A percentile compares a stretch with the other conserved stretches of the same genome.
phyloP scores from a whole-genome alignment of 768 basidiomycete species.

The Xanthoconium stramineum region DNA sequence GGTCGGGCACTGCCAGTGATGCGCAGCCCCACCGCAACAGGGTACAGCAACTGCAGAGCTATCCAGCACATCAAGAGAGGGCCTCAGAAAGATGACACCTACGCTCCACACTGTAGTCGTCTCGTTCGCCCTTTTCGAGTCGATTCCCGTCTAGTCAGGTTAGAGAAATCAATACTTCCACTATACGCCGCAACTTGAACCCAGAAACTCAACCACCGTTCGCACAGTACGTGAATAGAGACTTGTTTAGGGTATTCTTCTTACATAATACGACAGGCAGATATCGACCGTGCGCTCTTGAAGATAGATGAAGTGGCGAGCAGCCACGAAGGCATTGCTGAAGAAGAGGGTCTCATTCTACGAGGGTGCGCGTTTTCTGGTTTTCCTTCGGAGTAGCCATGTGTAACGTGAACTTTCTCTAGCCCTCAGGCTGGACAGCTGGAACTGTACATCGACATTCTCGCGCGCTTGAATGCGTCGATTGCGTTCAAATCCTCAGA shows the following conservation, averaged over 20 bases:
- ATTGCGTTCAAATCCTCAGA: slow-evolving; percentile 73
- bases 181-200: slow-evolving; percentile 76
- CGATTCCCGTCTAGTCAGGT: slow-evolving; percentile 76
- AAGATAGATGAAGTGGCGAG: slow-evolving; percentile 80
- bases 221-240: slow-evolving; percentile 55
- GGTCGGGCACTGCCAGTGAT: no score
- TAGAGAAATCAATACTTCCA: slow-evolving; percentile 83
- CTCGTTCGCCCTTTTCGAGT: slow-evolving; percentile 30
- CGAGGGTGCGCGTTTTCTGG: slow-evolving; percentile 51
- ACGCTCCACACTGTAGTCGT: slow-evolving; percentile 80
- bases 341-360: slow-evolving; percentile 75
- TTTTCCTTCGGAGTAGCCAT: background rate
- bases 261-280: slow-evolving; percentile 39
- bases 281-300: slow-evolving; percentile 74
- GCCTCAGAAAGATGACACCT: slow-evolving; percentile 89
- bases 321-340: slow-evolving; percentile 70
- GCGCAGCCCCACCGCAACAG: background rate
- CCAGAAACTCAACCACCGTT: slow-evolving; percentile 70
- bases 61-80: background rate
- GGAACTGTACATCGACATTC: slow-evolving; percentile 60
- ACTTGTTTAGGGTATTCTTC: background rate
- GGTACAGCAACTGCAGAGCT: background rate
- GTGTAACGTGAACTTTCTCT: background rate
- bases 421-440: slow-evolving; percentile 75
- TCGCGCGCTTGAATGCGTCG: slow-evolving; percentile 74